Evolutionary conservation across 495 filamentous ascomycete genomes (phyloP), one percentile per base, ranked within the genome.

Genomic region (Hypomontagnella monticulosa): DNA sequence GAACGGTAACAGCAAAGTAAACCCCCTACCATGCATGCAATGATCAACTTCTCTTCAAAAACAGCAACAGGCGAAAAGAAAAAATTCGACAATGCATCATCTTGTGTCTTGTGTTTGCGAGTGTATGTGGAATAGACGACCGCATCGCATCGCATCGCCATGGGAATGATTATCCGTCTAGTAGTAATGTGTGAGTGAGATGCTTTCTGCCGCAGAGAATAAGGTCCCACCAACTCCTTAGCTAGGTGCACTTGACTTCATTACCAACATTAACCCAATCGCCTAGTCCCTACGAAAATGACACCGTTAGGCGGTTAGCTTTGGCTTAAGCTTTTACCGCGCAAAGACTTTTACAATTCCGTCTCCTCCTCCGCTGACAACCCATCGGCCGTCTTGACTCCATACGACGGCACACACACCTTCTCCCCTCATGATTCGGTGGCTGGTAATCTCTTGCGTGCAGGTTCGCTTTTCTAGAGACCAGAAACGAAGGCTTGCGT

Each of bases 261-360:
- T 56, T 59, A 55, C 55, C 42, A 50, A 60, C 37, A 34, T 11
- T 47, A 19, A 27, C 33, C 33, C 38, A 43, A 43, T 49, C 20
- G 23, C 34, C 20, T 53, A 33, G 49, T 47, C 20, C 48, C 27
- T 38, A 4, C 12, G 18, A 15, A 18, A 38, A 38, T 3, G n/a
- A 36, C 10, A 12, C 36, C 2, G n/a, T 33, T 30, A 27, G n/a
- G 9, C 30, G 15, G 20, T 36, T 47, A 18, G 12, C 14, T 11
- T 19, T 14, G 9, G 32, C n/a, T n/a, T n/a, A n/a, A n/a, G n/a
- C n/a, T n/a, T 43, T 69, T 64, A 75, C 41, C 81, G 74, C 23
- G 90, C 88, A 83, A 97, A 97, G 55, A 98, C 95, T 81, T 97
- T 99, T 42, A 96, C 95, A 15, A 96, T 88, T 2, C 95, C 96